These are phyloP conservation scores for Tetrapisispora arboricola DNA, from an alignment of 805 yeast species.

Conservation along the genomic window DNA sequence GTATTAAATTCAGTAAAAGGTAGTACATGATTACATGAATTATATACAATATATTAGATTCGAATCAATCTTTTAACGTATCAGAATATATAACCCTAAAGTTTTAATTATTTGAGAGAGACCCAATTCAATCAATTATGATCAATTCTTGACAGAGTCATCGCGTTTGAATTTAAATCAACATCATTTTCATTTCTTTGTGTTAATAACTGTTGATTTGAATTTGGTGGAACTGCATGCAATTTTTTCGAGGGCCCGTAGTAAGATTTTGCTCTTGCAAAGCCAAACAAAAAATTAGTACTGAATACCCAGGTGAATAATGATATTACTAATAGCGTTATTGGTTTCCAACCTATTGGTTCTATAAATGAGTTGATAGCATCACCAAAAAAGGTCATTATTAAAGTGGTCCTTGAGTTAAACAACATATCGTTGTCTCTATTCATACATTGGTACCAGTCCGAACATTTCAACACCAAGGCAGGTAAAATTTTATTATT, in stretches of 20 bases:
- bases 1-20: too few relatives aligned
- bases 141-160: neutral
- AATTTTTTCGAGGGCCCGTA: constrained; percentile 20
- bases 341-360: constrained; percentile 55
- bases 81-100: too few relatives aligned
- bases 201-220: neutral
- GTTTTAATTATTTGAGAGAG: too few relatives aligned
- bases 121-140: neutral
- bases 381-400: constrained; percentile 54
- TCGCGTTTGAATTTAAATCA: neutral
- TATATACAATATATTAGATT: too few relatives aligned
- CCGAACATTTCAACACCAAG: constrained; percentile 42
- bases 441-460: constrained; percentile 60
- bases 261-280: constrained; percentile 42
- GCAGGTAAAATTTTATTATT: constrained; percentile 40
- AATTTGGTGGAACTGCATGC: neutral
- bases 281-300: constrained; percentile 58
- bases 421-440: constrained; percentile 35
- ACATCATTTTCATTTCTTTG: neutral
- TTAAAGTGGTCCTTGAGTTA: constrained; percentile 44
- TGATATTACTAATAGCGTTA: constrained; percentile 33
- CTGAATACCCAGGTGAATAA: constrained; percentile 41
- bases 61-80: too few relatives aligned
- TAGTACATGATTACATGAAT: too few relatives aligned
- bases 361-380: constrained; percentile 54